Evolutionary conservation across 345 rosid species (phyloP), one percentile per base, ranked within the genome.

Genomic region (Sonneratia caseolaris): DNA sequence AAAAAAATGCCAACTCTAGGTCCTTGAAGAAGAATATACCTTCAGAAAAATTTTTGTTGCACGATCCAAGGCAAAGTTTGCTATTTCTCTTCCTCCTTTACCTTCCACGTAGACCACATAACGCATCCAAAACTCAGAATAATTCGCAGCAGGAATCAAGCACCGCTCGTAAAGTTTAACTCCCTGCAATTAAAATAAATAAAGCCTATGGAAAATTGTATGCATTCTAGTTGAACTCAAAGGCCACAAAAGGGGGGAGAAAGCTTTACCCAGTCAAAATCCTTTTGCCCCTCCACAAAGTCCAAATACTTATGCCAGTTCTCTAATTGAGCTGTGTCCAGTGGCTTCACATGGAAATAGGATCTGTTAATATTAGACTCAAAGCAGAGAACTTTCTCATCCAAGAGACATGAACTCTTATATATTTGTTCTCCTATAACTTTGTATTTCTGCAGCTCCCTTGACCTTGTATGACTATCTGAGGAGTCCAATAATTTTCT

Each of bases 41-140:
- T 91, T 88, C 67, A 89, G 78, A 84, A 84, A 89, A 59, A 76
- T 86, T 69, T 82, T 79, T 65, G 91, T 83, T 37, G 96, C 94
- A 74, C 94, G 84, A 43, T 82, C 86, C 77, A 93, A 72, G 2
- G 97, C 97, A 76, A 84, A 79, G 84, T 84, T 86, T 68, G 98
- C 96, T 59, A 93, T 74, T 86, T 93, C 98, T 73, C 92, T 85
- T 78, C 97, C 98, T 70, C 98, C 98, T 43, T 87, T 93, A 74
- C 81, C 84, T 79, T 93, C 98, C 84, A 87, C 74, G 78, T 83
- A 91, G 65, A 89, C 91, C 84, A 86, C 94, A 75, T 91, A 93
- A 47, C 97, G 96, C 78, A 93, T 85, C 98, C 98, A 93, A 70
- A 91, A 88, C 79, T 89, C 96, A 40, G 90, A 82, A 76, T 86